Conservation (phyloP, 176 grass and related monocot species). For the Rhynchospora tenuis region DNA sequence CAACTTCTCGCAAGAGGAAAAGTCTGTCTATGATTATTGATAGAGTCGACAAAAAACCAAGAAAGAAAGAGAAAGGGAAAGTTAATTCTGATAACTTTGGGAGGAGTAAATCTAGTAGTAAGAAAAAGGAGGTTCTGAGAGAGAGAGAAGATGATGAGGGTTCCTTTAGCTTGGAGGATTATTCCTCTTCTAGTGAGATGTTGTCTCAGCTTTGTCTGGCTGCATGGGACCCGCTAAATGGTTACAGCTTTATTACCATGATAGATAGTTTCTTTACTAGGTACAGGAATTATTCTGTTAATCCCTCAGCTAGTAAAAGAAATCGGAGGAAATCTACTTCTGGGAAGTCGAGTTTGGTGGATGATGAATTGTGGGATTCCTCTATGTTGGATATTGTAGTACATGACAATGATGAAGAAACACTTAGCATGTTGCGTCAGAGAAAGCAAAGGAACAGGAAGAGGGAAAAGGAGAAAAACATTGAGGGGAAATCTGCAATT, state of each 20-base stretch:
- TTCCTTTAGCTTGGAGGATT: conserved; percentile 2
- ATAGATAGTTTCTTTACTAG: conserved; percentile 47
- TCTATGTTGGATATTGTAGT: conserved; percentile 68
- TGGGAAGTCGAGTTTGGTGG: conserved; percentile 15
- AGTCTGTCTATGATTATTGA: conserved; percentile 18
- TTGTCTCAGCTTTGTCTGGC: conserved; percentile 44
- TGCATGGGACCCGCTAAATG: conserved; percentile 38
- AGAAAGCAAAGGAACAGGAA: conserved; percentile 40
- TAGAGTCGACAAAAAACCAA: not conserved
- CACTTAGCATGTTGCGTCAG: conserved; percentile 23
- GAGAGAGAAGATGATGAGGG: not conserved
- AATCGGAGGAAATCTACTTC: conserved; percentile 12
- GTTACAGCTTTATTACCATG: conserved; percentile 30
- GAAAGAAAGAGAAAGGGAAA: not conserved
- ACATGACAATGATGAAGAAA: conserved; percentile 36
- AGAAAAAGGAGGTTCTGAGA: conserved; percentile 25
- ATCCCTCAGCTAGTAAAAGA: conserved; percentile 25
- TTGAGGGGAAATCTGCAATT: conserved; percentile 23
- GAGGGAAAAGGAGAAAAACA: conserved; percentile 24
- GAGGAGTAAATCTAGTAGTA: not conserved
- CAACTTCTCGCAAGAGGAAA: conserved; percentile 25
- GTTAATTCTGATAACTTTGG: conserved; percentile 2
- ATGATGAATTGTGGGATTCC: conserved; percentile 46
- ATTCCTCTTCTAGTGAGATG: conserved; percentile 50
- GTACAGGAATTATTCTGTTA: conserved; percentile 32